phyloP scores from a whole-genome alignment of 805 yeast species.

The Zygosaccharomyces bisporus region DNA sequence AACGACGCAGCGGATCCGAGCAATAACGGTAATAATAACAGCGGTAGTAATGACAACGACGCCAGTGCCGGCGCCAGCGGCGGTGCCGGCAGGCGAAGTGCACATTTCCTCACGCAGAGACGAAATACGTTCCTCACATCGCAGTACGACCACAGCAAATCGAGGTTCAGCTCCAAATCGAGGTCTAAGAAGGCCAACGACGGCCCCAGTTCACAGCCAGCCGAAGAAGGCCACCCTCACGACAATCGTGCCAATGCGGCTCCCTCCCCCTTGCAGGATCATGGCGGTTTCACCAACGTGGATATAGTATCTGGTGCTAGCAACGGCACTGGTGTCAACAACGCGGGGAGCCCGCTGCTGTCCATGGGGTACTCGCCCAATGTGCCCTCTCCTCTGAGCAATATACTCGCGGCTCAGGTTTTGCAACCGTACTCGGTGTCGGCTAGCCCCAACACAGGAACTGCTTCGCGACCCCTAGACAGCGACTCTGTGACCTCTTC shows the following conservation, averaged over 20 bases:
- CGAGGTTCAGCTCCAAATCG: slow-evolving; percentile 29
- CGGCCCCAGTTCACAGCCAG: not conserved
- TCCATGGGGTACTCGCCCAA: slow-evolving; percentile 14
- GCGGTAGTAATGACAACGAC: not conserved
- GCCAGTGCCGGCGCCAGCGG: not conserved
- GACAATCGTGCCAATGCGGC: slow-evolving; percentile 1
- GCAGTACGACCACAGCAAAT: slow-evolving; percentile 33
- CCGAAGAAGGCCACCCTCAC: not conserved
- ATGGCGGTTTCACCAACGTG: slow-evolving; percentile 26
- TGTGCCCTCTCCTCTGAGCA: slow-evolving; percentile 22
- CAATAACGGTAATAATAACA: slow-evolving; percentile 2
- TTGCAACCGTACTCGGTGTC: slow-evolving; percentile 14
- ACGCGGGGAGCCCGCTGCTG: not conserved
- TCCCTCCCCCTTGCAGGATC: slow-evolving; percentile 21
- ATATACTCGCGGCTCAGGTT: slow-evolving; percentile 14
- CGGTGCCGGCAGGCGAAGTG: slow-evolving; percentile 2
- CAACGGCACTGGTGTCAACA: not conserved
- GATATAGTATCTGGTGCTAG: slow-evolving; percentile 14
- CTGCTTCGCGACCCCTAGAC: slow-evolving; percentile 4
- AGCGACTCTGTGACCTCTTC: slow-evolving; percentile 5
- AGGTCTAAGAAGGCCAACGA: slow-evolving; percentile 6
- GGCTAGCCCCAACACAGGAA: slow-evolving; percentile 11
- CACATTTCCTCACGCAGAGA: slow-evolving; percentile 31
- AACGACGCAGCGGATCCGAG: slow-evolving; percentile 9
- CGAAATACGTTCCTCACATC: slow-evolving; percentile 31